Evolutionary conservation across 1,284 basidiomycete species (phyloP).

Genomic region (Heliocybe sulcata): DNA sequence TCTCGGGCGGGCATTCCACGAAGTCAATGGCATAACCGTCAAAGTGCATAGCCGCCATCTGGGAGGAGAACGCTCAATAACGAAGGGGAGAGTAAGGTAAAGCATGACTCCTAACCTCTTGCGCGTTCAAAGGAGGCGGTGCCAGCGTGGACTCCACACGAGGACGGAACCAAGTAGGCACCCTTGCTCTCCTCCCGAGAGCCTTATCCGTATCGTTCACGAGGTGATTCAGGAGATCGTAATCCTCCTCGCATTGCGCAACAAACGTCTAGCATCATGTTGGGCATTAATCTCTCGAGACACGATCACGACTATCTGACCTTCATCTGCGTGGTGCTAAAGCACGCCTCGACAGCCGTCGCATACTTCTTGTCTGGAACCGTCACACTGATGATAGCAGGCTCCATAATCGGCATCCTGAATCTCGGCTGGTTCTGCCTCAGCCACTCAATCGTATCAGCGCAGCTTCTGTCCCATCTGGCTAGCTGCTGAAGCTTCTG

Average conservation of each 20-base stretch:
- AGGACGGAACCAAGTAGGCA: constrained; percentile 62
- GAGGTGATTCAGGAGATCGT: constrained; percentile 56
- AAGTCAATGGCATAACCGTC: constrained; percentile 82
- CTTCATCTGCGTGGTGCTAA: constrained; percentile 53
- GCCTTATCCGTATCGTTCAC: constrained; percentile 56
- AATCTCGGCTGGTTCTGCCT: constrained; percentile 63
- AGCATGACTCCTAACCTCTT: constrained; percentile 41
- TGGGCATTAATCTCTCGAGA: background rate
- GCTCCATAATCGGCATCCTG: constrained; percentile 80
- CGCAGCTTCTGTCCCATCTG: constrained; percentile 50
- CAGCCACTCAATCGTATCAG: constrained; percentile 73
- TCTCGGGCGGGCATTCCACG: constrained; percentile 57
- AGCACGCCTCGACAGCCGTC: constrained; percentile 72
- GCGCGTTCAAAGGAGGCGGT: constrained; percentile 44
- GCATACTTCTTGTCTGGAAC: constrained; percentile 62
- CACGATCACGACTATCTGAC: constrained; percentile 29
- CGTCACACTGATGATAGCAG: constrained; percentile 67
- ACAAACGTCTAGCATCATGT: constrained; percentile 68
- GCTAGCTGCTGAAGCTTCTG: constrained; percentile 49
- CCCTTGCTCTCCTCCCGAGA: constrained; percentile 43
- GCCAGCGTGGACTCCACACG: constrained; percentile 24
- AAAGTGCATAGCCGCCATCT: constrained; percentile 67
- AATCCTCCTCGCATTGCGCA: constrained; percentile 81
- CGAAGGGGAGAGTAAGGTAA: background rate
- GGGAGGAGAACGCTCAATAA: constrained; percentile 8